Percentiles rank a stretch among this genome's conserved stretches.
phyloP scores from a whole-genome alignment of 169 alveolate genomes.

The Amoebophrya sp. region DNA sequence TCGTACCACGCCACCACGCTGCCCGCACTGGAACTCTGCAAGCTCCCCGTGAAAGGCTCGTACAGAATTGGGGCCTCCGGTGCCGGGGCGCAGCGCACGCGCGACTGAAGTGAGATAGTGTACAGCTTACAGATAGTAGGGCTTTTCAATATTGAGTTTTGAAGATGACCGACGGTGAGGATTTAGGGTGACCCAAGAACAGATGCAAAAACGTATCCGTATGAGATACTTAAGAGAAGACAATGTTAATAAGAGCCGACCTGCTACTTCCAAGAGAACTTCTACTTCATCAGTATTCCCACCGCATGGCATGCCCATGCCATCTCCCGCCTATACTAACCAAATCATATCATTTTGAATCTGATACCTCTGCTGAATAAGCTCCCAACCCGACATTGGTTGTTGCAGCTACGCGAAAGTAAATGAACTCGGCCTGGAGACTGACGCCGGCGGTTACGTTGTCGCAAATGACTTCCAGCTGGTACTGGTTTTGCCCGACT shows the following conservation, averaged over 20 bases:
- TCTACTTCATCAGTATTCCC: too few species aligned
- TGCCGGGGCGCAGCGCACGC: background rate
- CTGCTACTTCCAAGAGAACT: too few species aligned
- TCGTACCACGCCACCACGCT: background rate
- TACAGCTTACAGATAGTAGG: too few species aligned
- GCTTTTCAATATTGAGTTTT: too few species aligned
- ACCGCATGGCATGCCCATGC: too few species aligned
- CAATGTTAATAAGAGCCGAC: too few species aligned
- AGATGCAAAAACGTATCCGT: too few species aligned
- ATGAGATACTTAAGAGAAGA: too few species aligned
- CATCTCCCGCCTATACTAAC: too few species aligned
- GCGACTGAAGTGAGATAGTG: background rate
- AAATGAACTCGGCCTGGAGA: background rate
- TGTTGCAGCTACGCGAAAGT: background rate
- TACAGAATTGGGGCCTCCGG: background rate
- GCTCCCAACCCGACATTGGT: background rate
- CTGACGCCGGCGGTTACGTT: background rate
- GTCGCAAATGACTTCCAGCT: background rate
- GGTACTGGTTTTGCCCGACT: background rate
- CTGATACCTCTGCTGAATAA: background rate
- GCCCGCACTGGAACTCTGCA: background rate
- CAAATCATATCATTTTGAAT: too few species aligned
- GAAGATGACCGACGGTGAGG: too few species aligned
- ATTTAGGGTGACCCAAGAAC: too few species aligned
- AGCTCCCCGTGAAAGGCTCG: background rate